phyloP scores from a whole-genome alignment of 371 early-diverging fungal genomes.

The Parasitella parasitica region DNA sequence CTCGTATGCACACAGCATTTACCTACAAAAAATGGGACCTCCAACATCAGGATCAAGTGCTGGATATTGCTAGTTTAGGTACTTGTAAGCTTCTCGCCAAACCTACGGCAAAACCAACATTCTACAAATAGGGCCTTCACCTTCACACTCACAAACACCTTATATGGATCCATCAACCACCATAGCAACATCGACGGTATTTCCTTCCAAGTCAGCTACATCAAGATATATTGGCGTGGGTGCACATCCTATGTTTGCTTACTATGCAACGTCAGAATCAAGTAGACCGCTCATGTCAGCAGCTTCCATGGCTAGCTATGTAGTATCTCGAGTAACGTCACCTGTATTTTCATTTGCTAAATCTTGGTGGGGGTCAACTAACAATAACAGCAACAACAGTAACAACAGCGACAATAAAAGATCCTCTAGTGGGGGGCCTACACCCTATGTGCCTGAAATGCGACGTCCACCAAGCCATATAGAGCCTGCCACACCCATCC shows the following conservation, averaged over 20 bases:
- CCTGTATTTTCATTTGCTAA: conserved; percentile 65
- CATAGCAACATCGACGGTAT: conserved; percentile 1
- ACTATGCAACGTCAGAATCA: conserved; percentile 57
- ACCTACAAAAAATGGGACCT: conserved; percentile 63
- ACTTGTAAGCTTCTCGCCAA: background rate
- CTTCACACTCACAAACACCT: conserved; percentile 2
- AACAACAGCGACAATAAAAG: background rate
- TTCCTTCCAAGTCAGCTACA: conserved; percentile 39
- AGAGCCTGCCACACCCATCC: conserved; percentile 58
- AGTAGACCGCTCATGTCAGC: conserved; percentile 57
- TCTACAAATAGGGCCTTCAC: background rate
- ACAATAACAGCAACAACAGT: background rate
- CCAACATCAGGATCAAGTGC: conserved; percentile 51
- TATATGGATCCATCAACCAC: conserved; percentile 12
- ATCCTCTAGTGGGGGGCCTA: conserved; percentile 27
- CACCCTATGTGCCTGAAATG: conserved; percentile 46
- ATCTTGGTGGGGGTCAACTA: conserved; percentile 49
- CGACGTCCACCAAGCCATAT: conserved; percentile 40
- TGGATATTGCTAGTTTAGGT: conserved; percentile 57
- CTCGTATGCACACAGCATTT: conserved; percentile 52
- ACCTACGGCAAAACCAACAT: background rate
- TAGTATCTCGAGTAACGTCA: conserved; percentile 55
- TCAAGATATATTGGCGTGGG: conserved; percentile 61
- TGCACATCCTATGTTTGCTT: conserved; percentile 57
- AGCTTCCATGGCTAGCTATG: conserved; percentile 58